These are phyloP conservation scores for Graphium sp. DNA, from an alignment of 2,329 filamentous ascomycete species.

Conservation along the genomic window DNA sequence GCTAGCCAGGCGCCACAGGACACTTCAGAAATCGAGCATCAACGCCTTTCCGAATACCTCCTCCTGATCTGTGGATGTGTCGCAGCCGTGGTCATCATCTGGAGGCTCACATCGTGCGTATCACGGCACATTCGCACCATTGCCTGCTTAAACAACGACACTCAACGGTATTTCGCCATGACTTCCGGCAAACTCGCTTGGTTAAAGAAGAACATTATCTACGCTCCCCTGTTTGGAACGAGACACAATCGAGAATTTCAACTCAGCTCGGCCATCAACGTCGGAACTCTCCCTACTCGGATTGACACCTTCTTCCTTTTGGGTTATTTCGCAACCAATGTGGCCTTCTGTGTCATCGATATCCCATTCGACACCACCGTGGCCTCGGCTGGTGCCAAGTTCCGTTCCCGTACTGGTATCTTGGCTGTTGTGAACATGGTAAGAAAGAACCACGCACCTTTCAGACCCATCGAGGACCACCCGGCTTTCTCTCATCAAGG, in stretches of 20 bases:
- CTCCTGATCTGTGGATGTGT: constrained; percentile 48
- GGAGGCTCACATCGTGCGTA: constrained; percentile 44
- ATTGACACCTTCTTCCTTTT: constrained; percentile 41
- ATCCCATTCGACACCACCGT: constrained; percentile 39
- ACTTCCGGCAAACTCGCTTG: constrained; percentile 5
- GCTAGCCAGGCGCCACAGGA: too few relatives aligned
- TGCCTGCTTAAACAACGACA: constrained; percentile 61
- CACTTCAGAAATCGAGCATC: too few relatives aligned
- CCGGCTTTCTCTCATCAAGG: too few relatives aligned
- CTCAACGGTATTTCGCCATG: constrained; percentile 53
- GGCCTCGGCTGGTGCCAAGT: constrained; percentile 39
- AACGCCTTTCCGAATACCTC: constrained; percentile 41
- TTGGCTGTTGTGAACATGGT: constrained; percentile 83
- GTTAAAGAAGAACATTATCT: constrained; percentile 17
- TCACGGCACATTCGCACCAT: constrained; percentile 56
- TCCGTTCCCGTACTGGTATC: constrained; percentile 72
- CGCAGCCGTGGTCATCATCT: constrained; percentile 45
- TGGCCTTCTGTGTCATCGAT: constrained; percentile 50
- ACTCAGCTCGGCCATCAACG: constrained; percentile 40
- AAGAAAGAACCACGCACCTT: constrained; percentile 2
- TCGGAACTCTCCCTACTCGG: constrained; percentile 47
- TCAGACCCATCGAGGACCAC: too few relatives aligned
- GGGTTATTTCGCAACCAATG: constrained; percentile 41
- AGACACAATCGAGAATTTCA: constrained; percentile 52
- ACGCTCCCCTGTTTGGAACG: constrained; percentile 47